Evolutionary conservation across 495 filamentous ascomycete species (phyloP).

Genomic region (Haplographium delicatum): DNA sequence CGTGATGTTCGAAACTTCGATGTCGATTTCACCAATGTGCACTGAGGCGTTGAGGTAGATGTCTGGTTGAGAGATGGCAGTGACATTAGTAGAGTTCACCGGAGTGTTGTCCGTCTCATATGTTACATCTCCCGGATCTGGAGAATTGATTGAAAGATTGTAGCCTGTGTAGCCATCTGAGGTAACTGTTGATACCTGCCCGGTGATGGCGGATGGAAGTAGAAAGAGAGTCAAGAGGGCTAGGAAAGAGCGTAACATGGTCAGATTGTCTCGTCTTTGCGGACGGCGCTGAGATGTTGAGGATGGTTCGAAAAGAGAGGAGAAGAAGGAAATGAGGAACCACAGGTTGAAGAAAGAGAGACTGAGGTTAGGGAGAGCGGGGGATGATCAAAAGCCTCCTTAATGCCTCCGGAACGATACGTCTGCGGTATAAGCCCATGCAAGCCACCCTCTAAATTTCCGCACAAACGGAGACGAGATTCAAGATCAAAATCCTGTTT

Average conservation of each 20-base stretch:
- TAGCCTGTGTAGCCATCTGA: slow-evolving; percentile 54
- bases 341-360: not conserved
- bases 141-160: slow-evolving; percentile 40
- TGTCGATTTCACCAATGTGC: slow-evolving; percentile 45
- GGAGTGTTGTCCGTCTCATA: slow-evolving; percentile 48
- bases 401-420: too few relatives aligned
- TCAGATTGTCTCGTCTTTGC: not conserved
- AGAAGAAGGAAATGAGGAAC: not conserved
- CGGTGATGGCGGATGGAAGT: slow-evolving; percentile 5
- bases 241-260: not conserved
- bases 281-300: not conserved
- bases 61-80: slow-evolving; percentile 40
- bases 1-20: slow-evolving; percentile 51
- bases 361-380: not conserved
- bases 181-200: slow-evolving; percentile 13
- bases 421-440: too few relatives aligned
- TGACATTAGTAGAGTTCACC: slow-evolving; percentile 32
- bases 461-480: too few relatives aligned
- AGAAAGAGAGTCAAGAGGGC: slow-evolving; percentile 10
- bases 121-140: slow-evolving; percentile 40
- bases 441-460: too few relatives aligned
- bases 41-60: slow-evolving; percentile 53
- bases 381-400: too few relatives aligned
- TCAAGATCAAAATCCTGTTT: too few relatives aligned
- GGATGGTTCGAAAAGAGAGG: not conserved